These are phyloP conservation scores for Globisporangium nodosum DNA, from an alignment of 352 stramenopile genomes.

Conservation along the genomic window DNA sequence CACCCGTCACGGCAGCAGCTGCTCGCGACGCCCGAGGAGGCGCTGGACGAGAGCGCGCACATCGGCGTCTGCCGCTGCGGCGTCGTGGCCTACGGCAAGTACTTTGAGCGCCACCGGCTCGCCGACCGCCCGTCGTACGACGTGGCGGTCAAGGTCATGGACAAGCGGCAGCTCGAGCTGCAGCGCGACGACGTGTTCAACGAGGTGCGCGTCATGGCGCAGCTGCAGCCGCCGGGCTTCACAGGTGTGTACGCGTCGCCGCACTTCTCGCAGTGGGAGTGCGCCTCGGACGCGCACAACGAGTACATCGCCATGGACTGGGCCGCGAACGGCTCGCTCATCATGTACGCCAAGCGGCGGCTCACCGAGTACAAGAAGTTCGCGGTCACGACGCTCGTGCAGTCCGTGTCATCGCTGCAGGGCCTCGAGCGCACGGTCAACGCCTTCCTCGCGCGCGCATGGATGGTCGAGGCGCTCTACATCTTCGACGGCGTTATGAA, in stretches of 20 bases:
- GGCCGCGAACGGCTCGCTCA: constrained; percentile 56
- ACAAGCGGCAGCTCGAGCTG: constrained; percentile 54
- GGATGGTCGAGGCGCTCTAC: constrained; percentile 62
- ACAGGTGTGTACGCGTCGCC: constrained; percentile 45
- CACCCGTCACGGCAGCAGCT: constrained; percentile 36
- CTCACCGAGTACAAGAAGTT: constrained; percentile 70
- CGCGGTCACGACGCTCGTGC: constrained; percentile 46
- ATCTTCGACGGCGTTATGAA: constrained; percentile 64
- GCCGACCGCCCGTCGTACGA: constrained; percentile 27
- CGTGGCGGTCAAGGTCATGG: constrained; percentile 75
- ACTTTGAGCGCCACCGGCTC: constrained; percentile 45
- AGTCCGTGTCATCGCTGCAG: constrained; percentile 38
- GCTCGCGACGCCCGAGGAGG: constrained; percentile 32
- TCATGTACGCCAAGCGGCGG: constrained; percentile 59
- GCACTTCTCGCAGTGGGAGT: constrained; percentile 73
- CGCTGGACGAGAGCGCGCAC: constrained; percentile 41
- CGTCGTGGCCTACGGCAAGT: constrained; percentile 68
- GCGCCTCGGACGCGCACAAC: constrained; percentile 50
- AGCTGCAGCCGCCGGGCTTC: constrained; percentile 65
- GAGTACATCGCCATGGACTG: constrained; percentile 82
- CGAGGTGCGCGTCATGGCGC: constrained; percentile 74
- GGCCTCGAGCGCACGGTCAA: constrained; percentile 53
- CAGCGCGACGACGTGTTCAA: constrained; percentile 76
- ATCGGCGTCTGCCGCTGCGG: constrained; percentile 68
- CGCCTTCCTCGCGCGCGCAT: constrained; percentile 51